Base-by-base conservation (phyloP, 176 grass and related monocot species). In the Triticum timopheevii region DNA sequence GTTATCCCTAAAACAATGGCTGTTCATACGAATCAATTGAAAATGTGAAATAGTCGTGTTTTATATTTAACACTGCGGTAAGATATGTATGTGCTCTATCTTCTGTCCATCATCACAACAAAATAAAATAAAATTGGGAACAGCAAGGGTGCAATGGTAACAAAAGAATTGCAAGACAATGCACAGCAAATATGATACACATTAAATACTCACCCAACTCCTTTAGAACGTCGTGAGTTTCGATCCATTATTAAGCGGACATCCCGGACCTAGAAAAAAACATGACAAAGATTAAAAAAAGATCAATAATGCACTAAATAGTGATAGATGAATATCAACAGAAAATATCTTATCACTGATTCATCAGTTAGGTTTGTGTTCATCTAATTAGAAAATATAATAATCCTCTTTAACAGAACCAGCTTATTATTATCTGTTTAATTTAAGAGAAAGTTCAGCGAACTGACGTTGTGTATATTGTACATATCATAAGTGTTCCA, bases 201-300 rank as follows among this genome's bases (percentile, higher is more conserved):
- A 85, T 90, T 62, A 86, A 52, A 24, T 74, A 45, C 97, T 90
- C 90, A 99, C 97, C 97, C 94, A 86, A 99, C 97, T 74, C 97
- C 97, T 94, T 99, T 99, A 65, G 97, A 99, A 64, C 97, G 97
- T 52, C 97, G 88, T 59, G 97, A 96, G 65, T 99, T 99, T 62
- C 97, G 88, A 67, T 99, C 97, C 94, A 99, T 99, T 31, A 99
- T 99, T 28, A 99, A 91, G 42, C 97, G 94, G 67, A 99, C 97
- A 96, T 99, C 97, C n/a, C 97, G 92, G 13, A 99, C 97, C 97
- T 99, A 66, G 10, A 86, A 35, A 73, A 77, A 25, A 64, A 84
- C 9, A 83, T 4, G 69, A 65, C 24, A 76, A 76, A 33, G 8
- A 64, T 4, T 61, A 22, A 20, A 34, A 20, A 3, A 85, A 49